Evolutionary conservation across 2,329 filamentous ascomycete species (phyloP), one percentile per base, ranked within the genome.

Genomic region (Arthrocladium fulminans): DNA sequence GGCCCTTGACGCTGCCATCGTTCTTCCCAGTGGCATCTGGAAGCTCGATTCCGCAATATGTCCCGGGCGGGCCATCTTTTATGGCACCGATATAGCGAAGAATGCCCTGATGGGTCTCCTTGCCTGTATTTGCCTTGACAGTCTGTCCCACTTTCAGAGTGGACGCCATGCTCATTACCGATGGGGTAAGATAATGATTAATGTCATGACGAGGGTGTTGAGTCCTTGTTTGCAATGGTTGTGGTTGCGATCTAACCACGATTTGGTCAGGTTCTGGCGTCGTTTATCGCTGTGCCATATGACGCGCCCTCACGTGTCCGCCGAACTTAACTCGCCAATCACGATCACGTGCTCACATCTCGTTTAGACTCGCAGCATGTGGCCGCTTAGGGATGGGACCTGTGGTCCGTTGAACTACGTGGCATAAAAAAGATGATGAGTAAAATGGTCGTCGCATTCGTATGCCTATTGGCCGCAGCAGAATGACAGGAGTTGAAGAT

Each of bases 1-100:
- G 79, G 53, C 88, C 89, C 65, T 90, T 80, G 40, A 97, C 87
- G 48, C 85, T 84, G 55, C 90, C 90, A 74, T 97, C 88, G 60
- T 97, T 97, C 72, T 97, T 97, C 25, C 92, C 90, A 17, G 77
- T 79, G 46, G 82, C 73, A 40, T 87, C 84, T 45, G 88, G 81
- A 49, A 97, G 78, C 71, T 95, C 89, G 51, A 97, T 79, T 55
- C 90, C 90, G 51, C 96, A 74, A 88, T 89, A 97, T 53, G 86
- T 81, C 54, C 89, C 90, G 4, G 76, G 72, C 50, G 88, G 81
- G 67, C 97, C 95, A 59, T 78, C 72, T 30, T 90, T 88, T 20
- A 57, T 29, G 48, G 76, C 72, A 60, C 92, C 92, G 52, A 87
- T 73, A 67, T 86, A 98, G 59, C 86, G 86, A 55, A 98, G 78